A percentile compares a stretch with the other conserved stretches of the same genome.
phyloP scores from a whole-genome alignment of 192 early-diverging fungal genomes.

The Obelidium mucronatum region DNA sequence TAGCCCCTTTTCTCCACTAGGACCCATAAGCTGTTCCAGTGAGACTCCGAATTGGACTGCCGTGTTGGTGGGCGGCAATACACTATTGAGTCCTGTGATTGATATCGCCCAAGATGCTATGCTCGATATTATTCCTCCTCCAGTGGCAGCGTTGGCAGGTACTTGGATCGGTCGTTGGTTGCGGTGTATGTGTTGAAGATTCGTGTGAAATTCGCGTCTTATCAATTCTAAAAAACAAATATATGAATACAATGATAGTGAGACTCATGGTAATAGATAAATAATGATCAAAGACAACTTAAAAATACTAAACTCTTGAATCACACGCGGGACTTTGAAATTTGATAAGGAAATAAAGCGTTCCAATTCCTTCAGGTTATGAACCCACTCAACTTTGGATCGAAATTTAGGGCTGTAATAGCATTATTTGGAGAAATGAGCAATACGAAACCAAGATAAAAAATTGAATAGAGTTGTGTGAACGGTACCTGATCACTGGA shows the following conservation, averaged over 20 bases:
- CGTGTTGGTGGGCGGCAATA: background rate
- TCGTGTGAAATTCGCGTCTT: slow-evolving; percentile 29
- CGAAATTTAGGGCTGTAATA: slow-evolving; percentile 85
- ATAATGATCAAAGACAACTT: too few species aligned
- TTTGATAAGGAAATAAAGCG: slow-evolving; percentile 72
- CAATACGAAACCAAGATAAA: background rate
- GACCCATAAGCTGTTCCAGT: slow-evolving; percentile 78
- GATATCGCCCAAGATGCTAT: slow-evolving; percentile 15
- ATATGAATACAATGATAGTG: too few species aligned
- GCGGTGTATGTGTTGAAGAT: background rate
- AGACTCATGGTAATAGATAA: too few species aligned
- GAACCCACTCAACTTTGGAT: slow-evolving; percentile 82
- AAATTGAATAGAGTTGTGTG: background rate
- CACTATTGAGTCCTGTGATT: background rate
- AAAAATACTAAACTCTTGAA: slow-evolving; percentile 59
- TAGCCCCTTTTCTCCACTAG: slow-evolving; percentile 74
- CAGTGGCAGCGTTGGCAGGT: background rate
- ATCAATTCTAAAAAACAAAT: slow-evolving; percentile 25
- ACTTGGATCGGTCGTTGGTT: background rate
- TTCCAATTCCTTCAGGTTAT: slow-evolving; percentile 73
- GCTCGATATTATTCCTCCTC: slow-evolving; percentile 5
- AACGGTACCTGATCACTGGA: slow-evolving; percentile 78
- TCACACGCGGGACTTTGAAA: slow-evolving; percentile 76
- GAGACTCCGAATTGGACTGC: slow-evolving; percentile 72
- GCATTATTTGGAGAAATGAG: background rate